A percentile compares a stretch with the other conserved stretches of the same genome.
These are phyloP conservation scores for Hibiscus tridactylites DNA, from an alignment of 345 rosid species.

Conservation along the genomic window DNA sequence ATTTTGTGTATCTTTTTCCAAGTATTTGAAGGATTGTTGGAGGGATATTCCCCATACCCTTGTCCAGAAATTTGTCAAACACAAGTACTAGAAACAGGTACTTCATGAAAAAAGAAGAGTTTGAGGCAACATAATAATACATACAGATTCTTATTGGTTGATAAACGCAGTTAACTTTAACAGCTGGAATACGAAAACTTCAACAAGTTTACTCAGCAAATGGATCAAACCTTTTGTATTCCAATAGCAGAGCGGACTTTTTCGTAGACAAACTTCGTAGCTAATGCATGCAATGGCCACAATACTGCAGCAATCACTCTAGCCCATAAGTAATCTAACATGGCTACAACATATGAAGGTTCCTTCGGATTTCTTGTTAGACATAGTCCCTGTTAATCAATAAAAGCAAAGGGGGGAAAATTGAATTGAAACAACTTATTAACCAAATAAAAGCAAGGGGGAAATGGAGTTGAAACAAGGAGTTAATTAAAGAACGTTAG, in stretches of 20 bases:
- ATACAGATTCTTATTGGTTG: background rate
- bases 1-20: background rate
- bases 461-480: conserved; percentile 8
- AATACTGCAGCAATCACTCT: conserved; percentile 52
- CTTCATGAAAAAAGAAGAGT: background rate
- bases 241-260: conserved; percentile 76
- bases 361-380: conserved; percentile 54
- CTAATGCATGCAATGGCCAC: conserved; percentile 73
- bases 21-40: background rate
- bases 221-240: conserved; percentile 55
- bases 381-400: conserved; percentile 48
- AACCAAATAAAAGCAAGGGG: background rate
- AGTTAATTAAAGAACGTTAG: background rate
- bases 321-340: conserved; percentile 59
- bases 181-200: background rate
- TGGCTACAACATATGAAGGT: conserved; percentile 43
- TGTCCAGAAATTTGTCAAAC: background rate
- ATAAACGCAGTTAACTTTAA: background rate
- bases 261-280: conserved; percentile 51
- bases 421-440: conserved; percentile 37
- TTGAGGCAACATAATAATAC: background rate
- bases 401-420: background rate
- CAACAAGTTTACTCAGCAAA: background rate
- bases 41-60: background rate
- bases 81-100: background rate